These are phyloP conservation scores for Aspergillus hiratsukae DNA, from an alignment of 2,329 filamentous ascomycete genomes.

Conservation along the genomic window DNA sequence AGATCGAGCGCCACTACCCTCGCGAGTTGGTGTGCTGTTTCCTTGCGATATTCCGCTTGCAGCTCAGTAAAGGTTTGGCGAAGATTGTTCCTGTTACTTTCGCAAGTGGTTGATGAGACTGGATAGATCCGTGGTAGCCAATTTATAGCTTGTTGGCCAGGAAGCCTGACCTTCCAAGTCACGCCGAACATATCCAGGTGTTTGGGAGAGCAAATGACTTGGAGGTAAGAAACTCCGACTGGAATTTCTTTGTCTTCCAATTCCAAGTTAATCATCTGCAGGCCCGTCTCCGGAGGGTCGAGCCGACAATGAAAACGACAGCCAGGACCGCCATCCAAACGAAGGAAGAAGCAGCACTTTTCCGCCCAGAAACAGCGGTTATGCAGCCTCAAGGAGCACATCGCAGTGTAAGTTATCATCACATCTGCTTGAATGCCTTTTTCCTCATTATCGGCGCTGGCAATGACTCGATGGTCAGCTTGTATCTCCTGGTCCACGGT, in stretches of 20 bases:
- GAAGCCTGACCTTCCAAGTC: slow-evolving; percentile 20
- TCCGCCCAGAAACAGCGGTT: slow-evolving; percentile 28
- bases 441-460: background rate
- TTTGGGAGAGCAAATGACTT: slow-evolving; percentile 21
- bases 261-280: slow-evolving; percentile 19
- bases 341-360: slow-evolving; percentile 25
- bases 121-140: slow-evolving; percentile 28
- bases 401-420: slow-evolving; percentile 21
- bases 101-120: slow-evolving; percentile 3
- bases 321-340: slow-evolving; percentile 27
- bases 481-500: slow-evolving; percentile 23
- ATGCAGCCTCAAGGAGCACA: slow-evolving; percentile 25
- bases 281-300: slow-evolving; percentile 1
- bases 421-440: slow-evolving; percentile 10
- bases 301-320: slow-evolving; percentile 20
- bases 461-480: slow-evolving; percentile 2
- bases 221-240: slow-evolving; percentile 17
- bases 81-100: slow-evolving; percentile 8
- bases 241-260: slow-evolving; percentile 8
- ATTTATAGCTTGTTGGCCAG: slow-evolving; percentile 4
- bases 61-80: slow-evolving; percentile 6
- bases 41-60: background rate
- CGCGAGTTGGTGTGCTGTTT: background rate
- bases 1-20: background rate
- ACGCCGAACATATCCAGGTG: slow-evolving; percentile 22